Percentiles rank a stretch among this genome's conserved stretches.
Evolutionary conservation across 106 monocot species (phyloP).

Genomic region (Dactylorhiza incarnata): DNA sequence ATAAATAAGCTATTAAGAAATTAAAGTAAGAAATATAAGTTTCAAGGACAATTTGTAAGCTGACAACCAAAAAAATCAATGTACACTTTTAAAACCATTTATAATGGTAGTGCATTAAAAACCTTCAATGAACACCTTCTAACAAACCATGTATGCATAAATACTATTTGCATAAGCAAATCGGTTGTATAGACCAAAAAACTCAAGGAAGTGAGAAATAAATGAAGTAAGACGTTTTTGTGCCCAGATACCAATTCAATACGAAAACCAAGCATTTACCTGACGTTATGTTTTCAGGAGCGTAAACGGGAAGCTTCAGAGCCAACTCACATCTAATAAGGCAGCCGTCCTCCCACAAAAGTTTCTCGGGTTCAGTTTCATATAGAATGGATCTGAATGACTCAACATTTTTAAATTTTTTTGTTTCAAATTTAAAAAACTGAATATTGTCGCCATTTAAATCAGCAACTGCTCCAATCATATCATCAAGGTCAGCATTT

Average conservation of each 20-base stretch:
- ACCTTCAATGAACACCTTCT: background rate
- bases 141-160: background rate
- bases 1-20: background rate
- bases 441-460: conserved; percentile 27
- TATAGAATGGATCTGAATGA: conserved; percentile 33
- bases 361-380: conserved; percentile 51
- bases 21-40: background rate
- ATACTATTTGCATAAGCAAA: background rate
- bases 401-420: conserved; percentile 26
- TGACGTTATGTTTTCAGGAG: conserved; percentile 36
- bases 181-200: background rate
- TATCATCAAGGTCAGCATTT: conserved; percentile 24
- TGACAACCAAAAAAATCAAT: background rate
- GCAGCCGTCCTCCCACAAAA: conserved; percentile 78
- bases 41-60: background rate
- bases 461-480: conserved; percentile 58
- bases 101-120: background rate
- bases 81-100: background rate
- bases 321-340: conserved; percentile 63
- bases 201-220: background rate
- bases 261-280: conserved; percentile 20
- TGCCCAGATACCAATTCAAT: background rate
- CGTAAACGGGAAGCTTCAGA: conserved; percentile 68
- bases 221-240: background rate
- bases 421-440: conserved; percentile 40